Evolutionary conservation across 2,329 filamentous ascomycete species (phyloP), one percentile per base, ranked within the genome.

Genomic region (Pyrenophora seminiperda): DNA sequence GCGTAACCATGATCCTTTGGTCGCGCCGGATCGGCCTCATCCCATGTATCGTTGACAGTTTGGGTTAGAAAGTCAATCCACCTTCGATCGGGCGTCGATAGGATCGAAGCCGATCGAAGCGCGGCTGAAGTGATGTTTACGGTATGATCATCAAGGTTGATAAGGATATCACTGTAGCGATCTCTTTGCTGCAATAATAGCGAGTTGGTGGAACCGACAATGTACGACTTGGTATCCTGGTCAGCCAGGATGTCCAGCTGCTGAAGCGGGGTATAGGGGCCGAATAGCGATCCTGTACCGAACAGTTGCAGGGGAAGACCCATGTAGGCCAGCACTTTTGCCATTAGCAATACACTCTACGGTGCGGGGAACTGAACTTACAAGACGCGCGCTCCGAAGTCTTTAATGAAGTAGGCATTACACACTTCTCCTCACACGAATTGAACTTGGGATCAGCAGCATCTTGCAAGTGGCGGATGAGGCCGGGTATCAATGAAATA

Each of bases 51-150:
- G 65, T 94, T 90, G 17, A 99, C 90, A 31, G 91, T 89, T 64
- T 96, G 90, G 0, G 91, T 95, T 45, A 99, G 82, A 63, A 91
- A 92, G 75, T 99, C 94, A 61, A 99, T 97, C 93, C 94, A 99
- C 49, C 94, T 83, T 51, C 94, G 84, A 68, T 99, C 94, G 1
- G 94, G 89, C 7, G 86, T 86, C 0, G 94, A 94, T 2, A 99
- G 83, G 1, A 83, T 75, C 4, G 97, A 79, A 1, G 91, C 91
- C 30, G 81, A 77, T 40, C 88, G 86, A 11, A 99, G 79, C 4
- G 90, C 89, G 1, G 88, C 77, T 0, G 91, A 96, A 0, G 88
- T 89, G 57, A 97, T 90, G 64, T 85, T 93, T 62, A 97, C 86
- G 2, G 84, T 89, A 59, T 88, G 84, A 57, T 97, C 92, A 71